A percentile compares a stretch with the other conserved stretches of the same genome.
These are phyloP conservation scores for Penicillium paradoxum DNA, from an alignment of 495 filamentous ascomycete species.

Conservation along the genomic window DNA sequence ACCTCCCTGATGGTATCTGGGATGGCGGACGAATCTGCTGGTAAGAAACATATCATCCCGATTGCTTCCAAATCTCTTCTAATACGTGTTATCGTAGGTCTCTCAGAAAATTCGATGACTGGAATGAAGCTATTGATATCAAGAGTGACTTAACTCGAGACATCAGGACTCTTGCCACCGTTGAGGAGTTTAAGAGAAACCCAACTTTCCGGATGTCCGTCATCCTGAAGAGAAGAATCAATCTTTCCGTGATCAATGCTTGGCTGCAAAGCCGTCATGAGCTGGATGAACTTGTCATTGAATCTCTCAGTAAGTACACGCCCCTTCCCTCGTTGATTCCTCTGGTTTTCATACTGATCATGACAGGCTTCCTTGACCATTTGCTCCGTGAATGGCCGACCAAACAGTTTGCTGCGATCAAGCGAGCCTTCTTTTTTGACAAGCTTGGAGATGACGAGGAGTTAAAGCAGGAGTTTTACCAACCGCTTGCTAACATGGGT, in stretches of 20 bases:
- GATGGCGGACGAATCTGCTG: slow-evolving; percentile 78
- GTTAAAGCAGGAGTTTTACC: slow-evolving; percentile 7
- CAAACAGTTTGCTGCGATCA: slow-evolving; percentile 57
- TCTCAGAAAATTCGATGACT: slow-evolving; percentile 28
- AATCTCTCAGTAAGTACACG: slow-evolving; percentile 62
- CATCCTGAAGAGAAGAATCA: slow-evolving; percentile 52
- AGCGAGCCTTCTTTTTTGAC: slow-evolving; percentile 68
- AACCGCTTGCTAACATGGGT: slow-evolving; percentile 32
- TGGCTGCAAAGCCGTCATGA: slow-evolving; percentile 57
- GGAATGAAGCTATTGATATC: slow-evolving; percentile 10
- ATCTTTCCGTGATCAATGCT: slow-evolving; percentile 54
- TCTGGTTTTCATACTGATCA: slow-evolving; percentile 14
- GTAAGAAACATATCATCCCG: slow-evolving; percentile 40
- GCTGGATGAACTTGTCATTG: slow-evolving; percentile 62
- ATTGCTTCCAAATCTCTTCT: neutral
- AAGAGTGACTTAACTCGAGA: neutral
- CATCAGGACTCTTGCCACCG: neutral
- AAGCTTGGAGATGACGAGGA: slow-evolving; percentile 30
- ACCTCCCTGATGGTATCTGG: slow-evolving; percentile 59
- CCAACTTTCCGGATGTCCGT: slow-evolving; percentile 52
- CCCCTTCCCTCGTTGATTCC: neutral
- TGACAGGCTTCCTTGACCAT: slow-evolving; percentile 76
- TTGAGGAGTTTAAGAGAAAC: slow-evolving; percentile 11
- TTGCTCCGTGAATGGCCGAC: slow-evolving; percentile 72
- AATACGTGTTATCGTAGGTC: slow-evolving; percentile 25